Conservation (phyloP, 768 basidiomycete species). For the Termitomyces sp. region DNA sequence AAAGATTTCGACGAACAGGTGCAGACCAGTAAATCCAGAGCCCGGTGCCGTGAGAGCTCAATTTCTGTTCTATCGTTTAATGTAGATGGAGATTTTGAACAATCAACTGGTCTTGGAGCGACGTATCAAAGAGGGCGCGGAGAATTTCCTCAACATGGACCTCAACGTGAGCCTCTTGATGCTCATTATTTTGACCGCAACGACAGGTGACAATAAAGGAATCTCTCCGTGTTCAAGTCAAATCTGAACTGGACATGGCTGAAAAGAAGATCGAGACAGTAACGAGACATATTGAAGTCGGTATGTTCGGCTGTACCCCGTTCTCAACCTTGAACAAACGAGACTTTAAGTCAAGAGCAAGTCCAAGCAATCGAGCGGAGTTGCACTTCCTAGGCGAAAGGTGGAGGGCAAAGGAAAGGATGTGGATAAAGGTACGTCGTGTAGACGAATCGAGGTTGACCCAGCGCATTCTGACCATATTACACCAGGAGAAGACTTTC, state of each 20-base stretch:
- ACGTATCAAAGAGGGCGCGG: conserved; percentile 87
- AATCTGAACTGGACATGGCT: conserved; percentile 73
- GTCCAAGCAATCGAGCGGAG: conserved; percentile 15
- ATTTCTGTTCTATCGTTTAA: not conserved
- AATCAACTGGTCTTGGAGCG: conserved; percentile 69
- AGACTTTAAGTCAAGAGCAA: conserved; percentile 23
- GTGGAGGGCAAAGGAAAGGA: conserved; percentile 13
- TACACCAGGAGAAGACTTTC: conserved; percentile 60
- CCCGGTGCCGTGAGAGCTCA: not conserved
- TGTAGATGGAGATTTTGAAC: conserved; percentile 62
- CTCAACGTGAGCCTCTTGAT: conserved; percentile 36
- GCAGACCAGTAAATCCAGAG: conserved; percentile 4
- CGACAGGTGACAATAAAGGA: conserved; percentile 32
- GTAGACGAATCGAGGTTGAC: not conserved
- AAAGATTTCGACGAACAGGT: conserved; percentile 42
- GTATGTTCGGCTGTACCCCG: conserved; percentile 26
- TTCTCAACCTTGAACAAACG: conserved; percentile 6
- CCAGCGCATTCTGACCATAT: not conserved
- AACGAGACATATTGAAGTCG: conserved; percentile 48
- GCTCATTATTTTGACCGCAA: not conserved
- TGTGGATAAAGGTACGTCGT: conserved; percentile 33
- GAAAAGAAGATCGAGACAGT: conserved; percentile 68
- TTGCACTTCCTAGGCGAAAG: conserved; percentile 15
- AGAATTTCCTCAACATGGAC: conserved; percentile 75
- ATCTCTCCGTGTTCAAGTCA: conserved; percentile 63